Evolutionary conservation across 75 land plant species (phyloP), one percentile per base, ranked within the genome.

Genomic region (Larix kaempferi): DNA sequence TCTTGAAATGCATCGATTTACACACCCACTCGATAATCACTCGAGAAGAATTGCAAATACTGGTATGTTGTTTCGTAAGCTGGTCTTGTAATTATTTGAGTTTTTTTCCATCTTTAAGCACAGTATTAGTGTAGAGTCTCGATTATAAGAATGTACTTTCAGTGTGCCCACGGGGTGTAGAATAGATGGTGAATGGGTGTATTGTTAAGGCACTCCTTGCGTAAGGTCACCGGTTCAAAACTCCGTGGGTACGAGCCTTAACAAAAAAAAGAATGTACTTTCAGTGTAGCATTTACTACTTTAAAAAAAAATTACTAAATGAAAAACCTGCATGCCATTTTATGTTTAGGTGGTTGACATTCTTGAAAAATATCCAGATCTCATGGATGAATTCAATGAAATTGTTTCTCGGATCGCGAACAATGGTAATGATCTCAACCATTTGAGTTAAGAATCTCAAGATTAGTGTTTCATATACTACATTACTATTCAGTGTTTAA

Each of bases 351-450:
- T 44, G n/a, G 56, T 49, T 37, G 92, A 88, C 76, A 82, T 95
- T 55, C 84, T 97, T 71, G 95, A 89, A 44, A 92, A 91, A 58
- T 84, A 87, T 85, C 88, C 88, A 21, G 94, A 97, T 77, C 90
- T 97, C 29, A 78, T 92, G 88, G 92, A 92, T 17, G 98, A 88
- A 23, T 91, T 97, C 79, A 87, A 83, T 83, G 92, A 95, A 39
- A 86, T 97, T 60, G 76, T 97, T 67, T 73, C 84, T 44, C 92
- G 84, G 52, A 91, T 88, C 83, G 99, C 87, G 71, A 89, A 82
- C 77, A 85, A 83, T 61, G 96, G 96, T 94, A 88, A 78, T 27
- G 17, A 44, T 41, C 23, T 78, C 16, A 75, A n/a, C n/a, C 21
- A 37, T 29, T 65, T 6, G 15, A 25, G 66, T 27, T 13, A 13